phyloP scores from a whole-genome alignment of 2,329 filamentous ascomycete species.

The Botrytis cinerea region DNA sequence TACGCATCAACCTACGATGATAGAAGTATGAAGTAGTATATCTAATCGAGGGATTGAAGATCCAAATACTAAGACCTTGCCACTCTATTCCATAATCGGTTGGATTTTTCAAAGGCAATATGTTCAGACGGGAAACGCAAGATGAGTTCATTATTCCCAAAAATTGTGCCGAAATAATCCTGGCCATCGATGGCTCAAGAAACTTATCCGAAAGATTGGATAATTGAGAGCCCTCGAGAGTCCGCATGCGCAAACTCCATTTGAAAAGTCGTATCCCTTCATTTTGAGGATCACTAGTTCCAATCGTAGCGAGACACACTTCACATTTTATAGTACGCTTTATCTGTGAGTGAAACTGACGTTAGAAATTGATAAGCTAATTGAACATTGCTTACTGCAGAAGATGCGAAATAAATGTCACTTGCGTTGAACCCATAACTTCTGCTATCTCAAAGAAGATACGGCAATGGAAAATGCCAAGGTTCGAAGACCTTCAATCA shows the following conservation, averaged over 20 bases:
- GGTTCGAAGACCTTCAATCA: conserved; percentile 40
- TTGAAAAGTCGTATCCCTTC: conserved; percentile 38
- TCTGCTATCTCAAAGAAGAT: conserved; percentile 52
- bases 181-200: conserved; percentile 27
- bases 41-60: conserved; percentile 17
- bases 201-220: neutral
- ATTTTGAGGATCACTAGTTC: conserved; percentile 33
- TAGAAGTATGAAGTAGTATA: conserved; percentile 8
- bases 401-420: conserved; percentile 44
- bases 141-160: conserved; percentile 22
- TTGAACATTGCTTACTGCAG: neutral
- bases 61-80: neutral
- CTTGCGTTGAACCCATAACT: conserved; percentile 53
- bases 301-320: conserved; percentile 28
- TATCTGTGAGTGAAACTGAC: neutral
- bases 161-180: conserved; percentile 31
- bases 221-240: neutral
- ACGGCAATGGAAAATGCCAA: conserved; percentile 49
- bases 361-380: neutral
- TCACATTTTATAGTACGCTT: neutral
- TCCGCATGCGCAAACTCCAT: conserved; percentile 32
- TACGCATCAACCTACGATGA: neutral
- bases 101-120: conserved; percentile 9
- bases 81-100: neutral
- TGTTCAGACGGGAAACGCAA: conserved; percentile 20